A percentile compares a stretch with the other conserved stretches of the same genome.
Evolutionary conservation across 805 yeast species (phyloP).

Genomic region (Teunomyces barrocoloradensis): DNA sequence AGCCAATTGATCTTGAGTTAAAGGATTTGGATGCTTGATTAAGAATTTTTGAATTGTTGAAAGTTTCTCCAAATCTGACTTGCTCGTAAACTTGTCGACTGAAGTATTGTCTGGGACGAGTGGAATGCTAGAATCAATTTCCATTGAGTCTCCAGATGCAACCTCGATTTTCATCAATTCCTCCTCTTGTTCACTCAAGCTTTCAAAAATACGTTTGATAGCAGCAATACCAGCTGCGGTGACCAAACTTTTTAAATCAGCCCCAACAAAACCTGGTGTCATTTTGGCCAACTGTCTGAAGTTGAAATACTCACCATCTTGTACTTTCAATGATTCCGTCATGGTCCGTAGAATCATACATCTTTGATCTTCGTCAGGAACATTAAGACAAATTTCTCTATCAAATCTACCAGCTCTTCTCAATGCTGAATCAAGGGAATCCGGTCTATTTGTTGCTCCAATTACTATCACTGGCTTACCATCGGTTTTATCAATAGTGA

Average conservation of each 20-base stretch:
- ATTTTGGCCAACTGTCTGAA: conserved; percentile 74
- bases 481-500: conserved; percentile 80
- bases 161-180: conserved; percentile 12
- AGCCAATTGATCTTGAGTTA: conserved; percentile 70
- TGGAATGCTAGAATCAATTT: conserved; percentile 21
- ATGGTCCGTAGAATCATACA: conserved; percentile 71
- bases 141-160: conserved; percentile 26
- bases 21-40: conserved; percentile 71
- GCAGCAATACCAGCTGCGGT: conserved; percentile 96
- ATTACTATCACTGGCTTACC: conserved; percentile 92
- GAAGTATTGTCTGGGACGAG: conserved; percentile 6
- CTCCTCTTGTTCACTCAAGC: conserved; percentile 45
- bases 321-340: conserved; percentile 61
- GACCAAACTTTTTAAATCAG: conserved; percentile 89
- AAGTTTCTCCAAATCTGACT: conserved; percentile 34
- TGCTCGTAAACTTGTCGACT: conserved; percentile 29
- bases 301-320: conserved; percentile 58
- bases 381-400: conserved; percentile 88
- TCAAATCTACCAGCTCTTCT: conserved; percentile 97
- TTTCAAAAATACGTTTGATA: conserved; percentile 82
- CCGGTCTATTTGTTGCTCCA: conserved; percentile 97
- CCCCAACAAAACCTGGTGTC: conserved; percentile 98
- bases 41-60: conserved; percentile 76
- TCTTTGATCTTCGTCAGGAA: conserved; percentile 87
- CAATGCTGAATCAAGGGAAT: conserved; percentile 88